Base-by-base conservation (phyloP, 495 filamentous ascomycete genomes). In the Amphirosellinia nigrospora region DNA sequence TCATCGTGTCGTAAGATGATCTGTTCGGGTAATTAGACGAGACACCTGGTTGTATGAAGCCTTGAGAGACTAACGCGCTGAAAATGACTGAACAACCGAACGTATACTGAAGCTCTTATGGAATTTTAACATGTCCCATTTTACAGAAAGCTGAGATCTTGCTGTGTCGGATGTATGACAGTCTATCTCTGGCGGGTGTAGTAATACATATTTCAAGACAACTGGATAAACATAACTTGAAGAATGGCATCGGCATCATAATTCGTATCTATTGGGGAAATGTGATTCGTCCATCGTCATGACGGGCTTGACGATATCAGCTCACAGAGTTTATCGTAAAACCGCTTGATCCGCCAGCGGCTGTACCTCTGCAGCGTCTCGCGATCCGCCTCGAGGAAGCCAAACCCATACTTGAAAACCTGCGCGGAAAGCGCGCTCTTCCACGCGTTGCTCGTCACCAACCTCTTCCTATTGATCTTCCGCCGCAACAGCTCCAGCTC, bases 271-370 rank as follows among this genome's bases (percentile, higher is more conserved):
- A n/a, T n/a, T n/a, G n/a, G n/a, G n/a, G n/a, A n/a, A n/a, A n/a
- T n/a, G n/a, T n/a, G n/a, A n/a, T n/a, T n/a, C n/a, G n/a, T n/a
- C n/a, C n/a, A n/a, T n/a, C n/a, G n/a, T 9, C 41, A 39, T 2
- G 36, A 0, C n/a, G 36, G n/a, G 3, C 10, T 3, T 1, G 55
- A 26, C 1, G 15, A 23, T n/a, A 61, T 11, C 7, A 61, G 58
- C 1, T 61, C 58, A 13, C 58, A 61, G 16, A 61, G 36, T 36
- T 41, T 15, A 41, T 61, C 58, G 36, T 61, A 61, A 21, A 61
- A 61, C 21, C 10, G n/a, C 58, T 61, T 61, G 36, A 61, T 26
- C 3, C 36, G 58, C 58, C 58, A 61, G 3, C 58, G 58, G 1
- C 36, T 41, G 41, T 61, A 61, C 34, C 36, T 61, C 21, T 61